Conservation (phyloP, 768 basidiomycete species). For the Lanmaoa rubissima region DNA sequence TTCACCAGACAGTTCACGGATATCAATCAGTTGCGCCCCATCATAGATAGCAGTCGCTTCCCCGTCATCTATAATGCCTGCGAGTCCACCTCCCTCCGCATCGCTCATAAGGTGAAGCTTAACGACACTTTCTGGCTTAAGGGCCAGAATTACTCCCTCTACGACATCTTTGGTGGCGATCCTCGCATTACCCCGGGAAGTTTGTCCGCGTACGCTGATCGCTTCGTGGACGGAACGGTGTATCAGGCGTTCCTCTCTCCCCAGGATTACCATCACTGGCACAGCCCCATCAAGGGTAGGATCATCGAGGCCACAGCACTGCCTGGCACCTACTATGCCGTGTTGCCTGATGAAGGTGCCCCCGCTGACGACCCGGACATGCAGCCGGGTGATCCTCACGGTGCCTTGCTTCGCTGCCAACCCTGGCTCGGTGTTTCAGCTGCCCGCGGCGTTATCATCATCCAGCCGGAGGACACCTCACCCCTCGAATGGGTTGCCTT, state of each 20-base stretch:
- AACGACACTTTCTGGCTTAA: no score
- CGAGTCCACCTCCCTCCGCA: no score
- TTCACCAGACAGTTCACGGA: slow-evolving; percentile 20
- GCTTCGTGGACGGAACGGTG: slow-evolving; percentile 31
- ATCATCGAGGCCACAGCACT: neutral
- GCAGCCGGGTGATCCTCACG: slow-evolving; percentile 10
- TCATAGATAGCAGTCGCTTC: no score
- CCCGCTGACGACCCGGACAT: neutral
- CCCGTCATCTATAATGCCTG: no score
- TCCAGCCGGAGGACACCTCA: slow-evolving; percentile 41
- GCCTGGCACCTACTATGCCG: slow-evolving; percentile 15
- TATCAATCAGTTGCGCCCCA: no score
- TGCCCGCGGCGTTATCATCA: slow-evolving; percentile 52
- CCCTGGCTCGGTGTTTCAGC: slow-evolving; percentile 45
- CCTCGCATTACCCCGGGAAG: neutral
- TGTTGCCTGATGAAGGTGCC: slow-evolving; percentile 12
- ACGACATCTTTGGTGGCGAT: no score
- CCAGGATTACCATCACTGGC: neutral
- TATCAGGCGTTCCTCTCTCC: no score
- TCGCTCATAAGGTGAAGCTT: no score
- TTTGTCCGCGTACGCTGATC: slow-evolving; percentile 18
- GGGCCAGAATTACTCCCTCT: no score
- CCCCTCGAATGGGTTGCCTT: slow-evolving; percentile 53
- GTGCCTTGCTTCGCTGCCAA: slow-evolving; percentile 31
- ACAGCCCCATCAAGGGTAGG: neutral